Evolutionary conservation across 768 basidiomycete species (phyloP), one percentile per base, ranked within the genome.

Genomic region (Leccinum olivaceopallidum): DNA sequence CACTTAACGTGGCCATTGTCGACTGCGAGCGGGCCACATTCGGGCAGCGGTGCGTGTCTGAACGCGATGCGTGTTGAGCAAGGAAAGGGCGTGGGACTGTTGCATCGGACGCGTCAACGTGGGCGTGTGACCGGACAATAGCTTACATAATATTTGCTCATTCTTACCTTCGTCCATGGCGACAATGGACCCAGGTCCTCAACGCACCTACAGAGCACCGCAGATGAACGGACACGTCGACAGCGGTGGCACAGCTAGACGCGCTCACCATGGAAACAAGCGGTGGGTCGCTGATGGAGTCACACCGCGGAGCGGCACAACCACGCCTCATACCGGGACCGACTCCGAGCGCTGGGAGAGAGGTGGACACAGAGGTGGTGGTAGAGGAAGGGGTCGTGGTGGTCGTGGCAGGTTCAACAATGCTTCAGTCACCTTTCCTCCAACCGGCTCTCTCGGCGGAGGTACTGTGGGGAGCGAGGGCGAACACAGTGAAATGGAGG

Each of bases 281-380:
- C 83, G 85, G 60, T 88, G 87, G 87, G 76, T 82, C 10, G 79
- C 85, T 7, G 75, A 75, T 51, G 72, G 71, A 53, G 69, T 70
- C 57, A 48, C 62, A 28, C 74, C 76, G 34, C 71, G 76, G 60
- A 75, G 69, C 54, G 67, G 75, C 26, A 63, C 69, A 56, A 76
- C 67, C 50, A 76, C 76, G 4, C 73, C 78, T 7, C 73, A 75
- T 53, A 70, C 76, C 62, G 68, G 68, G 20, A 68, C 68, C 18
- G 85, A 88, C 63, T 67, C 69, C 26, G 85, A 85, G 56, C 77
- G 83, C 50, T 83, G 87, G 85, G 88, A 89, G 55, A 79, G 87
- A 51, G 86, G 86, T 5, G 83, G 83, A 6, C 77, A 79, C 69
- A 78, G 81, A 63, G 84, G 85, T 10, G 76, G 83, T 26, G 74